Base-by-base conservation (phyloP, 75 land plant genomes). In the Cunninghamia lanceolata region DNA sequence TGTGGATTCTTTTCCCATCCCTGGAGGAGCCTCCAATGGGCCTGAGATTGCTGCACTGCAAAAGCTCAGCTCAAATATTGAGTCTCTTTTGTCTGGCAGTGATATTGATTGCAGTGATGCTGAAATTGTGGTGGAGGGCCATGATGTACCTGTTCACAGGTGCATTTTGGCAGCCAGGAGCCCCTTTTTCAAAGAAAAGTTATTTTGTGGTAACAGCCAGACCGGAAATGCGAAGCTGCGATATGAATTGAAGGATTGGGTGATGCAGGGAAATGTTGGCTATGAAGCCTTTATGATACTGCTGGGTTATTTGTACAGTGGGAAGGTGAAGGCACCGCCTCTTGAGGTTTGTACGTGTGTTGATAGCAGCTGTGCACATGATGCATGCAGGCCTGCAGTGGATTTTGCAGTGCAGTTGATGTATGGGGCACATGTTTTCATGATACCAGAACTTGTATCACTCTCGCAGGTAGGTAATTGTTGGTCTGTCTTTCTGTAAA, bases 91-190 rank as follows among this genome's bases (percentile, higher is more conserved):
- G 71, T 40, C 87, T 84, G 83, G 86, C 19, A 52, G 90, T 9
- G 90, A 89, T 32, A 63, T 86, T 71, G 91, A 91, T 40, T 94
- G 84, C 86, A 93, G 92, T 73, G 99, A 97, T 88, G 94, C 92
- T 0, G 90, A 88, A 15, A 88, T 97, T 19, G 25, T 86, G 45
- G 93, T 92, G 28, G 95, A 96, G 45, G 96, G 91, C 2, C 70
- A 32, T 16, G 14, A 86, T 0, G 91, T 96, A 13, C 90, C 90
- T 3, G 90, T 95, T 28, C 95, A 97, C 80, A 86, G 98, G 17
- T 96, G 99, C 88, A 97, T 97, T 73, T 84, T 97, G 50, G 93
- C 98, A 21, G 90, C 93, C 1, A 81, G 99, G 83, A 91, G 95
- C 85, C 78, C 84, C 30, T 96, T 93, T 87, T 95, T 97, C 50